Conservation (phyloP, 257 asterid species). For the Solanum gandarillasii region DNA sequence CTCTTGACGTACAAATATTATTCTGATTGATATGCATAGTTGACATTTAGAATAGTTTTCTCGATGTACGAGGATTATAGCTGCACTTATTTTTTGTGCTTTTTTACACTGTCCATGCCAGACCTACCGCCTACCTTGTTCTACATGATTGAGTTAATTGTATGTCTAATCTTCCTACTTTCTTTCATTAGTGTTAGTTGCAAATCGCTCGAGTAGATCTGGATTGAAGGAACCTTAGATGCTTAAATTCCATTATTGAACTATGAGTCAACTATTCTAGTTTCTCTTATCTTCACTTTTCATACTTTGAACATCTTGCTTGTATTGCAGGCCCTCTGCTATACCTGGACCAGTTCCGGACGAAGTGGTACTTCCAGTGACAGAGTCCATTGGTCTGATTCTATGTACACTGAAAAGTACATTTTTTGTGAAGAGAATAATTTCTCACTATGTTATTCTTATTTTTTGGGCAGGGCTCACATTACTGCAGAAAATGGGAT, state of each 20-base stretch:
- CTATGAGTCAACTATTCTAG: neutral
- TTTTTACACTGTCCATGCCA: neutral
- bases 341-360: slow-evolving; percentile 97
- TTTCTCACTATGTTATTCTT: neutral
- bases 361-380: slow-evolving; percentile 64
- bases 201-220: neutral
- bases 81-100: neutral
- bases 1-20: neutral
- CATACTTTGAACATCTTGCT: neutral
- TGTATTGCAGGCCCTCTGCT: slow-evolving; percentile 58
- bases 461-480: slow-evolving; percentile 54
- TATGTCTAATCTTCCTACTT: neutral
- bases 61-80: neutral
- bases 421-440: neutral
- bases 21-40: neutral
- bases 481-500: slow-evolving; percentile 89
- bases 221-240: neutral
- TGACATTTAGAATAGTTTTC: neutral
- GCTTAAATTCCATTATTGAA: neutral
- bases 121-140: neutral
- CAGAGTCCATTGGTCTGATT: slow-evolving; percentile 76
- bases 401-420: neutral
- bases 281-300: neutral
- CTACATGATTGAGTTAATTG: neutral
- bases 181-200: neutral